These are phyloP conservation scores for Teratosphaeria pseudoeucalypti DNA, from an alignment of 2,329 filamentous ascomycete genomes.

Conservation along the genomic window DNA sequence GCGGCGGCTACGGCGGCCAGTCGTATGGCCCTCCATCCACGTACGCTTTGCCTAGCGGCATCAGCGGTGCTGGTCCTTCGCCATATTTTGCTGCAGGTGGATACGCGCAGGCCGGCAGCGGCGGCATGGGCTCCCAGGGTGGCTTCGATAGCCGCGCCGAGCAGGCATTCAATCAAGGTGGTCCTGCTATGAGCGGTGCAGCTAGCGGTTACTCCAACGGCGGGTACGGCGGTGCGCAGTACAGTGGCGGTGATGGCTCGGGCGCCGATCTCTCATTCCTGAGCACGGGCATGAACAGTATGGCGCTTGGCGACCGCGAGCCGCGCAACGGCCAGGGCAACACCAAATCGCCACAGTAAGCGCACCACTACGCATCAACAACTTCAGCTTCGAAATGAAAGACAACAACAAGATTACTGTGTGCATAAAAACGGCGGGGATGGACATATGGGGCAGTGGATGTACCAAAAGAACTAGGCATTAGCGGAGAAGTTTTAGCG, in stretches of 20 bases:
- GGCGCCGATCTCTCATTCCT: conserved; percentile 71
- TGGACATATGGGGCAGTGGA: conserved; percentile 1
- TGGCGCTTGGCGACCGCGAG: conserved; percentile 55
- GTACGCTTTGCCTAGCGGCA: conserved; percentile 77
- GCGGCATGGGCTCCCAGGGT: conserved; percentile 56
- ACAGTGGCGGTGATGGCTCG: conserved; percentile 39
- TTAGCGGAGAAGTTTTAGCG: neutral
- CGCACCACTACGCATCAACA: neutral
- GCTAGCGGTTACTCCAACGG: conserved; percentile 54
- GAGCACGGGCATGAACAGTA: conserved; percentile 58
- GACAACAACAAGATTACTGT: neutral
- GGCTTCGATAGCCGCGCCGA: conserved; percentile 92
- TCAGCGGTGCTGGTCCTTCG: conserved; percentile 56
- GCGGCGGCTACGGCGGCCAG: conserved; percentile 52
- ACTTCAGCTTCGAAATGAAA: neutral
- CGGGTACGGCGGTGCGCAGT: conserved; percentile 30
- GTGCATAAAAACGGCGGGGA: neutral
- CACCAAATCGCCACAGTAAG: conserved; percentile 25
- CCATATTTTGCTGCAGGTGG: conserved; percentile 80
- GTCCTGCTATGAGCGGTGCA: conserved; percentile 61
- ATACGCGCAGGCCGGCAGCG: conserved; percentile 46
- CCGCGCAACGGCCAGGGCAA: conserved; percentile 31
- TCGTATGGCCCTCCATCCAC: conserved; percentile 84
- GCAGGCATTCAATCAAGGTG: conserved; percentile 74
- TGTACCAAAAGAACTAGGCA: neutral